phyloP scores from a whole-genome alignment of 2,329 filamentous ascomycete genomes.

The Aspergillus transmontanensis region DNA sequence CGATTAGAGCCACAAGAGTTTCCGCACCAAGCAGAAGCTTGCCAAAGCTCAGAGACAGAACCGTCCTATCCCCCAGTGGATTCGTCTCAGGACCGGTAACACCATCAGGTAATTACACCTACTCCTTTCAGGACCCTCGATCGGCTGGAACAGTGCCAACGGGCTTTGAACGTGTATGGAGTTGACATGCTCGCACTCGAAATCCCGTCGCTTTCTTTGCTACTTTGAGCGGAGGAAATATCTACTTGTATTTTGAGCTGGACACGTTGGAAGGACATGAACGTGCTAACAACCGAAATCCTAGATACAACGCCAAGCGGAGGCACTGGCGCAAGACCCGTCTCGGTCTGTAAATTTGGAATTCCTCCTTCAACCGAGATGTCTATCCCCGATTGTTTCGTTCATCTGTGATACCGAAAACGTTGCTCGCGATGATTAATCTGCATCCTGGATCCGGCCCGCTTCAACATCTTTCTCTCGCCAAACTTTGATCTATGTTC shows the following conservation, averaged over 20 bases:
- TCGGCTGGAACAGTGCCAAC: background rate
- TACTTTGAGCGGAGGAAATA: background rate
- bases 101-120: slow-evolving; percentile 85
- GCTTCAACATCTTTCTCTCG: slow-evolving; percentile 13
- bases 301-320: slow-evolving; percentile 99
- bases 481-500: slow-evolving; percentile 10
- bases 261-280: background rate
- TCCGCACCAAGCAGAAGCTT: slow-evolving; percentile 99
- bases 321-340: slow-evolving; percentile 99
- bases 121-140: slow-evolving; percentile 12
- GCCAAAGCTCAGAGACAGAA: slow-evolving; percentile 99
- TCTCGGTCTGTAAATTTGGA: slow-evolving; percentile 83
- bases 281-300: slow-evolving; percentile 17
- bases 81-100: slow-evolving; percentile 96
- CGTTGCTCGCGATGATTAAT: slow-evolving; percentile 21
- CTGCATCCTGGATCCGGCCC: slow-evolving; percentile 21
- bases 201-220: background rate
- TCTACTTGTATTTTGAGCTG: background rate
- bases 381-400: slow-evolving; percentile 30
- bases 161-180: background rate
- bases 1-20: slow-evolving; percentile 94
- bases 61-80: slow-evolving; percentile 99
- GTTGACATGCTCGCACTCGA: background rate
- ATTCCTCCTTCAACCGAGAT: slow-evolving; percentile 44
- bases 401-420: slow-evolving; percentile 32